Evolutionary conservation across 805 yeast genomes (phyloP), one percentile per base, ranked within the genome.

Genomic region (Ogataea salicorniae): DNA sequence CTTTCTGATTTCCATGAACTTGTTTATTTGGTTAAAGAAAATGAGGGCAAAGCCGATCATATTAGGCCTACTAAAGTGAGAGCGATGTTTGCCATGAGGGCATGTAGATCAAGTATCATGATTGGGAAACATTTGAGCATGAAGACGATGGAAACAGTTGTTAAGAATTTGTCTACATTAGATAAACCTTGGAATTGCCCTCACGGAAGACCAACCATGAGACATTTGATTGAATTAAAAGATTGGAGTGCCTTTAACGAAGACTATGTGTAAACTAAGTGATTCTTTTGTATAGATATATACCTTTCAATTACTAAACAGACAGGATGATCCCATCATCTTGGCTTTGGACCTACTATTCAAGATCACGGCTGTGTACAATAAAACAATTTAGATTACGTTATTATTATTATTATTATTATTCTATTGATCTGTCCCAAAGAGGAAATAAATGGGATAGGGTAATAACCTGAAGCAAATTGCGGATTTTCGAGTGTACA

Each of bases 101-200:
- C 99, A 0, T 94, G 99, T 64, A 72, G 99, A 42, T 80, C 82
- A 44, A 88, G 96, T 54, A 87, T 92, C 26, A 94, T 94, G 99
- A 82, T 94, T 42, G 99, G 99, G 0, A 83, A 76, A 53, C 77
- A 84, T 4, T 71, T 94, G 40, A 74, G 72, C 7, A 54, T 46
- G 31, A 70, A 63, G 8, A 76, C 80, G 7, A 94, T 94, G 99
- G 61, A 65, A 2, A 69, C 60, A 36, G 80, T 94, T 2, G 91
- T 94, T 6, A 62, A 69, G 31, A 76, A 89, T 58, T 69, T 94
- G 45, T 79, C 92, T 13, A 69, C 64, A 0, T 71, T 94, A 36
- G 91, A 89, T 51, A 87, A 88, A 61, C 99, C 99, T 0, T 94
- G 99, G 99, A 85, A 84, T 57, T 82, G 90, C 60, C 99, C 99